Evolutionary conservation across 768 basidiomycete genomes (phyloP).

Genomic region (Vararia minispora): DNA sequence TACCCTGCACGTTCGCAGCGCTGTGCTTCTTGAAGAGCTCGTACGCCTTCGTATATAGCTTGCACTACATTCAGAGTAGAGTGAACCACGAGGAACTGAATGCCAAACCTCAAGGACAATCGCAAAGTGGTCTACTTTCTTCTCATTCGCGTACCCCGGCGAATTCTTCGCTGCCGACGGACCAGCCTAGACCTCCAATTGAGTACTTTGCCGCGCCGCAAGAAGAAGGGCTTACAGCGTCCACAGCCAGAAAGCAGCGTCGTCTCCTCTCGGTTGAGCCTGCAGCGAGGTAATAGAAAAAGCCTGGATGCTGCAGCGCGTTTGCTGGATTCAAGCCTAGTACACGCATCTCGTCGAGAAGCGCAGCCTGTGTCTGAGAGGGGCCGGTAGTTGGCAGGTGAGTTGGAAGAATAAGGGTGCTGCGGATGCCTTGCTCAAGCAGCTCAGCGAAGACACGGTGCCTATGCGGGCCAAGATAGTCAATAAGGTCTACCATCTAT

Average conservation of each 20-base stretch:
- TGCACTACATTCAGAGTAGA: conserved; percentile 1
- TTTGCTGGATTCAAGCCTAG: conserved; percentile 72
- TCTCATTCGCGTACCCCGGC: conserved; percentile 81
- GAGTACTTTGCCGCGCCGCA: neutral
- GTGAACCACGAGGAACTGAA: neutral
- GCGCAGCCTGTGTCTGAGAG: conserved; percentile 22
- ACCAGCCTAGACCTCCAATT: neutral
- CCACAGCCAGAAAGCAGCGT: conserved; percentile 51
- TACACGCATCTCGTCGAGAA: conserved; percentile 43
- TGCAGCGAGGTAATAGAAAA: conserved; percentile 86
- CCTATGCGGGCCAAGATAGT: conserved; percentile 27
- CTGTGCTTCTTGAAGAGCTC: conserved; percentile 81
- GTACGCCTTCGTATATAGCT: conserved; percentile 94
- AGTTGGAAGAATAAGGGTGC: conserved; percentile 49
- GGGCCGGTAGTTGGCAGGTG: conserved; percentile 32
- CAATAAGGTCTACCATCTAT: neutral
- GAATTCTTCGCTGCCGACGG: conserved; percentile 21
- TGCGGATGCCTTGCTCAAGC: conserved; percentile 67
- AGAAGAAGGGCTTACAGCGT: conserved; percentile 38
- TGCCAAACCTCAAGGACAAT: conserved; percentile 76
- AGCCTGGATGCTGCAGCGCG: conserved; percentile 83
- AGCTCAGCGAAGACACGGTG: conserved; percentile 87
- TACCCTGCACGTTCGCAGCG: conserved; percentile 33
- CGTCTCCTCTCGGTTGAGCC: conserved; percentile 71
- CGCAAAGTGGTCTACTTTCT: conserved; percentile 81